Evolutionary conservation across 1,139 yeast genomes (phyloP), one percentile per base, ranked within the genome.

Genomic region (Oligophagozyma castellii): DNA sequence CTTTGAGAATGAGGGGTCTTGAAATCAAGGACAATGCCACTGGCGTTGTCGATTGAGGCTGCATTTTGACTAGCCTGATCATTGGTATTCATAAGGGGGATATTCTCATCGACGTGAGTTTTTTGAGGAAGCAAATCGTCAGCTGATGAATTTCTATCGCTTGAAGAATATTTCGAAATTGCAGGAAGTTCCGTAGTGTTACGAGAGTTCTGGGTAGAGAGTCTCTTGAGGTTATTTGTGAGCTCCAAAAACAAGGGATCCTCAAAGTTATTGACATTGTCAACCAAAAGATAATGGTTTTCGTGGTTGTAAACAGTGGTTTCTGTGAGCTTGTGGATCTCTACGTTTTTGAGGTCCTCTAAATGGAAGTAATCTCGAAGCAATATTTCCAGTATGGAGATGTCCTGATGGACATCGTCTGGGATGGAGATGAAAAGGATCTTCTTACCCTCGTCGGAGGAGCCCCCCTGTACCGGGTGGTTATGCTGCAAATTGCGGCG

Each of bases 381-480:
- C 24, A 50, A 50, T 14, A 45, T 42, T 26, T 50, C 54, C 19
- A 52, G 29, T 12, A 52, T 34, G 3, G 38, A 30, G 5, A 47
- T 34, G 27, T 51, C 54, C 25, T 48, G 32, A 28, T 44, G 46
- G n/a, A 51, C 38, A 18, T 39, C 37, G 24, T 48, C 53, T 1
- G 55, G 55, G 14, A 52, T 48, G 3, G 56, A 51, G 5, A 50
- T 44, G 12, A 52, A 38, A 19, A 51, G 32, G n/a, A 52, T 33
- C 26, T 44, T 47, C 15, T 36, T 38, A 19, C 42, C 39, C 13
- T 24, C 26, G 14, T 18, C 23, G 5, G 14, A 19, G 5, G 29
- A 12, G 26, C 29, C 30, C n/a, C 15, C 19, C 10, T 30, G 16
- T 22, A 27, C 24, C 16, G 25, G 33, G 12, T 23, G 19, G 12